Base-by-base conservation (phyloP, 257 asterid species). In the Penstemon newberryi region DNA sequence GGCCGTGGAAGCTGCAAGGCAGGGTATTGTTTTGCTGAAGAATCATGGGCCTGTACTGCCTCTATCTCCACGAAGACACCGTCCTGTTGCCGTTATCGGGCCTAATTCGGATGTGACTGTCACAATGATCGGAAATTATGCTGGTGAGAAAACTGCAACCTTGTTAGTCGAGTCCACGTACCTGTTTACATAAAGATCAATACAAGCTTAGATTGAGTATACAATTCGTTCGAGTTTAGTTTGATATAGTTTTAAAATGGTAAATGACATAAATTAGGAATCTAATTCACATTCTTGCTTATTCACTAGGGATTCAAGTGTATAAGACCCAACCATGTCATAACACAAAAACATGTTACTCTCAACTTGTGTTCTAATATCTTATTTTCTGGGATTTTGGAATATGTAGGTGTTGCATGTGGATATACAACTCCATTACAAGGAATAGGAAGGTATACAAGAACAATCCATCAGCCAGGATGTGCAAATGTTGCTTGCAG, bases 111-210 rank as follows among this genome's bases (percentile, higher is more conserved):
- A 88, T 56, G 96, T 74, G 54, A 85, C 96, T 0, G 70, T 77
- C 56, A 88, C 95, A 3, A 91, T 91, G 97, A 81, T 91, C 0
- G 96, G 96, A 60, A 91, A 88, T 45, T 91, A 89, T 39, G 96
- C 95, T 18, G 96, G 97, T 88, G 58, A 64, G 65, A n/a, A 11
- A 1, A 8, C 8, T 2, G 3, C 9, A 11, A 12, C 46, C 3
- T 50, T 10, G 2, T 25, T 25, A 25, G 33, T 25, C 33, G 33
- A 25, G 33, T 25, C 33, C 33, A 25, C 33, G 2, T 8, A 13
- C 9, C 4, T 38, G 12, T 6, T 11, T 10, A 4, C 10, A n/a
- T 47, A 19, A 11, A 25, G 33, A 25, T 25, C 2, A 25, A 25
- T 25, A 25, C 2, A 25, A 1, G 33, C 33, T 25, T 25, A 25